Percentiles rank a stretch among this genome's conserved stretches.
phyloP scores from a whole-genome alignment of 2,329 filamentous ascomycete species.

The Dothiorella sarmentorum region DNA sequence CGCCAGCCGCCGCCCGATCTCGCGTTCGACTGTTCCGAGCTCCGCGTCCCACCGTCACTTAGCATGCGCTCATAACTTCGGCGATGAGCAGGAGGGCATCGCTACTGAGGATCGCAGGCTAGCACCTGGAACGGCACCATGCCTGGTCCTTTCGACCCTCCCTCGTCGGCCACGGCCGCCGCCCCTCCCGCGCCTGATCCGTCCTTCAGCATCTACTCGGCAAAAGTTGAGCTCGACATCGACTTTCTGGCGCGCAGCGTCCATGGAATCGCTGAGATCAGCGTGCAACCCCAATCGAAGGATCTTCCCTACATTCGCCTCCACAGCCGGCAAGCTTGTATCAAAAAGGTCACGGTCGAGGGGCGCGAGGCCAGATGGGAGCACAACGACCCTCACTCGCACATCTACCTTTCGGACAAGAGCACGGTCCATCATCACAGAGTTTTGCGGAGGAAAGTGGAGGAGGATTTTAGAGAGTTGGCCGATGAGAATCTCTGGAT shows the following conservation, averaged over 20 bases:
- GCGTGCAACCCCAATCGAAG: conserved; percentile 62
- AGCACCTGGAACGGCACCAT: conserved; percentile 18
- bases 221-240: conserved; percentile 85
- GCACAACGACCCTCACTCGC: conserved; percentile 64
- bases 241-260: conserved; percentile 75
- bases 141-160: conserved; percentile 27
- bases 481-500: conserved; percentile 58
- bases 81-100: conserved; percentile 16
- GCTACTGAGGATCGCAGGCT: conserved; percentile 17
- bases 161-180: conserved; percentile 26
- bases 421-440: conserved; percentile 72
- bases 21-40: conserved; percentile 12
- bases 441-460: conserved; percentile 65
- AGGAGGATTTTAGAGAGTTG: conserved; percentile 51
- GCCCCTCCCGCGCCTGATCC: conserved; percentile 5
- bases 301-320: conserved; percentile 55
- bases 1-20: conserved; percentile 1
- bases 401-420: conserved; percentile 58
- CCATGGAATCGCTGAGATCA: conserved; percentile 76
- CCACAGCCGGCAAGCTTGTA: conserved; percentile 61
- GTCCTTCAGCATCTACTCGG: conserved; percentile 65
- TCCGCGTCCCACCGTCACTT: conserved; percentile 9
- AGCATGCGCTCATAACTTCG: conserved; percentile 15
- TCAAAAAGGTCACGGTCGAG: conserved; percentile 50
- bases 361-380: conserved; percentile 37